phyloP scores from a whole-genome alignment of 345 rosid genomes.

The Salix viminalis region DNA sequence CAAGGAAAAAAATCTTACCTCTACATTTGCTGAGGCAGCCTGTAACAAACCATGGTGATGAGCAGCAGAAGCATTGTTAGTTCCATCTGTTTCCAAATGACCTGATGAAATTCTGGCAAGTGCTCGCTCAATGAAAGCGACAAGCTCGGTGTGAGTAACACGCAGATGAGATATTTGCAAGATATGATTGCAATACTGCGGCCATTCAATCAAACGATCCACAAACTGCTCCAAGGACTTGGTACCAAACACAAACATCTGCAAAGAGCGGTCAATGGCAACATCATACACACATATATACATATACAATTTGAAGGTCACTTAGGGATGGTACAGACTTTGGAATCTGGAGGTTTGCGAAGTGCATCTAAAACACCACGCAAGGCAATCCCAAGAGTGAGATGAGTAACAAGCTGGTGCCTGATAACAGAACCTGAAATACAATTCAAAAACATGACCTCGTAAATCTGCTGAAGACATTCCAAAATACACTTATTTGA shows the following conservation, averaged over 20 bases:
- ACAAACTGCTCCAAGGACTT: constrained; percentile 94
- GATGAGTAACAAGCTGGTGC: constrained; percentile 92
- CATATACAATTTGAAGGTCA: not conserved
- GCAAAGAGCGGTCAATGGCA: constrained; percentile 20
- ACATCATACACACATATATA: not conserved
- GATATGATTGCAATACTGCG: constrained; percentile 96
- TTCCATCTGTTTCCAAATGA: constrained; percentile 63
- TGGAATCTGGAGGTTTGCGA: constrained; percentile 97
- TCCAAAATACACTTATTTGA: not conserved
- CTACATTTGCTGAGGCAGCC: constrained; percentile 48
- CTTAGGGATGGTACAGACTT: constrained; percentile 45
- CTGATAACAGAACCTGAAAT: constrained; percentile 84
- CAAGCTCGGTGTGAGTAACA: constrained; percentile 72
- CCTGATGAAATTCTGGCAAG: constrained; percentile 84
- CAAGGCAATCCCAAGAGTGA: constrained; percentile 87
- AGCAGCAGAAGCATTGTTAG: constrained; percentile 32
- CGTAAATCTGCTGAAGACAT: not conserved
- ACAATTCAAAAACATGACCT: constrained; percentile 11
- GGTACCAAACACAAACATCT: constrained; percentile 98
- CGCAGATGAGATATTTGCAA: constrained; percentile 96
- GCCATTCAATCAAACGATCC: constrained; percentile 94
- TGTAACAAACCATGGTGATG: constrained; percentile 49
- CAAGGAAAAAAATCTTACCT: constrained; percentile 40
- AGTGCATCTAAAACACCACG: constrained; percentile 92
- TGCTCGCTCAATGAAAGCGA: constrained; percentile 77